Conservation (phyloP, 2,329 filamentous ascomycete species). For the Fusarium brevicatenulatum region DNA sequence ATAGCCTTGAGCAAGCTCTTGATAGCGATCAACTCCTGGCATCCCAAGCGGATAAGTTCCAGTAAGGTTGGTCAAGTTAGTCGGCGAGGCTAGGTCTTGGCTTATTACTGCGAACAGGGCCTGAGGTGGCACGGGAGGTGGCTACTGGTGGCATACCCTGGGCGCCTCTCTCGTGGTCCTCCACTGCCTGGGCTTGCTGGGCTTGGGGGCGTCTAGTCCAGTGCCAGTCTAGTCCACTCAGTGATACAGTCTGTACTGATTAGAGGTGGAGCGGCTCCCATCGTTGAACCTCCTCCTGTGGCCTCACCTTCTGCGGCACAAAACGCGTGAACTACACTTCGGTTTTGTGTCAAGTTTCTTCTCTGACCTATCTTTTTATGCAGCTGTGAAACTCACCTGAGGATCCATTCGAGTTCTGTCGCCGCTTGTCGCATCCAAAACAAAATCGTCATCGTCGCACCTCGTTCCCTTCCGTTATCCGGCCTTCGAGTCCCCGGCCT, state of each 20-base stretch:
- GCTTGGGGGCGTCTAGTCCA: conserved; percentile 26
- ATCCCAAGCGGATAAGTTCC: conserved; percentile 5
- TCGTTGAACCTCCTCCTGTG: conserved; percentile 45
- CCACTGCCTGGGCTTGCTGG: conserved; percentile 3
- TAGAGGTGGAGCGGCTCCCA: conserved; percentile 39
- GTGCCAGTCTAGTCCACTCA: conserved; percentile 26
- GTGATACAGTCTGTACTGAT: not conserved
- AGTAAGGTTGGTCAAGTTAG: not conserved
- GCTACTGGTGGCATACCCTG: conserved; percentile 39
- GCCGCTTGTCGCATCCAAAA: conserved; percentile 23
- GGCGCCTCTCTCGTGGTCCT: conserved; percentile 30
- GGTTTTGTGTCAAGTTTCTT: conserved; percentile 44
- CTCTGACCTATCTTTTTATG: conserved; percentile 43
- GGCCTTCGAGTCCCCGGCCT: conserved; percentile 3
- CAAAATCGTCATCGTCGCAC: conserved; percentile 30
- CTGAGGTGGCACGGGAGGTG: conserved; percentile 35
- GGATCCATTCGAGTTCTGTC: conserved; percentile 34
- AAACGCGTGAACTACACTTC: conserved; percentile 45
- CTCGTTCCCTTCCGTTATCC: conserved; percentile 30
- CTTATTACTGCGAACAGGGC: conserved; percentile 35
- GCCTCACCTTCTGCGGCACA: conserved; percentile 47
- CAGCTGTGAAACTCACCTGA: conserved; percentile 43
- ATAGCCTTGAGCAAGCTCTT: conserved; percentile 9
- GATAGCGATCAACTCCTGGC: conserved; percentile 17
- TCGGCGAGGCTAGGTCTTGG: conserved; percentile 38